Percentiles rank a stretch among this genome's conserved stretches.
Evolutionary conservation across 2,329 filamentous ascomycete genomes (phyloP).

Genomic region (Hirsutella rhossiliensis): DNA sequence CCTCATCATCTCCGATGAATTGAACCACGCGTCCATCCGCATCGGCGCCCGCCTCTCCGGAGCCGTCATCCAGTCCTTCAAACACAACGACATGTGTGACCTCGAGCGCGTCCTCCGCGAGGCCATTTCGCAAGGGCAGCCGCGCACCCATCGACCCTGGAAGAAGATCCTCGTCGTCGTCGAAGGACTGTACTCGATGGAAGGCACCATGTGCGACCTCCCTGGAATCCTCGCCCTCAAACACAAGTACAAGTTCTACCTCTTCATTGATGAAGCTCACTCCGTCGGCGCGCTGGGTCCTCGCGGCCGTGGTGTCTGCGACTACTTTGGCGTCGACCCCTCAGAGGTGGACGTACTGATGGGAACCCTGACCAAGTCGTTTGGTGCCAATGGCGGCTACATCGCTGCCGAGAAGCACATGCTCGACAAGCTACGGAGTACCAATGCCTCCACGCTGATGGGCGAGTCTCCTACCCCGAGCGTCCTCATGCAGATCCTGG

Average conservation of each 20-base stretch:
- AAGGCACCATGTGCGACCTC: slow-evolving; percentile 97
- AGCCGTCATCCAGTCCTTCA: slow-evolving; percentile 91
- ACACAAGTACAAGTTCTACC: slow-evolving; percentile 91
- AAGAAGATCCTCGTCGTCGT: slow-evolving; percentile 97
- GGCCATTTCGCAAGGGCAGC: slow-evolving; percentile 90
- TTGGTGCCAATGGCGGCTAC: slow-evolving; percentile 95
- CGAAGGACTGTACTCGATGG: slow-evolving; percentile 98
- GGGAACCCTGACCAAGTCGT: slow-evolving; percentile 97
- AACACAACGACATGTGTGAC: slow-evolving; percentile 90
- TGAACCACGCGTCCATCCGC: slow-evolving; percentile 96
- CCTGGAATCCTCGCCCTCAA: slow-evolving; percentile 79
- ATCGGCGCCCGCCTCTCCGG: slow-evolving; percentile 89
- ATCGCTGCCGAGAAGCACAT: slow-evolving; percentile 80
- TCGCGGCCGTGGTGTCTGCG: slow-evolving; percentile 81
- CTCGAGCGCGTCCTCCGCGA: slow-evolving; percentile 81
- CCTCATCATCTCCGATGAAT: slow-evolving; percentile 88
- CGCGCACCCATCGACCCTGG: slow-evolving; percentile 96
- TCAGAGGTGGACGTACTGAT: slow-evolving; percentile 87
- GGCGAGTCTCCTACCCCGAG: slow-evolving; percentile 82
- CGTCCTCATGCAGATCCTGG: slow-evolving; percentile 82
- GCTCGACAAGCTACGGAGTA: slow-evolving; percentile 79
- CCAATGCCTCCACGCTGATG: slow-evolving; percentile 76
- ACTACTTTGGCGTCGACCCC: slow-evolving; percentile 90
- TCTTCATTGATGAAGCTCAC: slow-evolving; percentile 95
- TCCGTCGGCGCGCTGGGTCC: slow-evolving; percentile 89